Evolutionary conservation across 805 yeast species (phyloP).

Genomic region (Wickerhamomyces silvicola): DNA sequence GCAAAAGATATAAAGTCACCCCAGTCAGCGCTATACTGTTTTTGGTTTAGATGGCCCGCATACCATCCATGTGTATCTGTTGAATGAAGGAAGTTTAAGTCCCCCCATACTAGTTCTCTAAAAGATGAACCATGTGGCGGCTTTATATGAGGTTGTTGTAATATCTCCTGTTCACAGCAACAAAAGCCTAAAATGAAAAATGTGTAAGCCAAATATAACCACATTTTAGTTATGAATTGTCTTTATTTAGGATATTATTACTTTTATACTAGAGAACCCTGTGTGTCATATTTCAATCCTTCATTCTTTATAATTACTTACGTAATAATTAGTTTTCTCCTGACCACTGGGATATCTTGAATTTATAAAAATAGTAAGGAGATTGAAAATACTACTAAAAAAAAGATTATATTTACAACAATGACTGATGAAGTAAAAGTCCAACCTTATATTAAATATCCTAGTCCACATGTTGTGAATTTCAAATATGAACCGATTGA

Average conservation of each 20-base stretch:
- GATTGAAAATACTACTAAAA: too few species aligned
- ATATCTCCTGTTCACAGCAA: slow-evolving; percentile 12
- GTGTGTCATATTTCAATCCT: too few species aligned
- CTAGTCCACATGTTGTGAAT: slow-evolving; percentile 15
- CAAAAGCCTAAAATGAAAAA: not conserved
- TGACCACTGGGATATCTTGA: too few species aligned
- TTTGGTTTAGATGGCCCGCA: slow-evolving; percentile 80
- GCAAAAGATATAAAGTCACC: slow-evolving; percentile 81
- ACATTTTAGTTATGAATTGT: too few species aligned
- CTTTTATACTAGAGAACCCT: not conserved
- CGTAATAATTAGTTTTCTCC: too few species aligned
- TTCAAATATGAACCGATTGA: slow-evolving; percentile 51
- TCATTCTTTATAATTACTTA: too few species aligned
- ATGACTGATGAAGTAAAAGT: too few species aligned
- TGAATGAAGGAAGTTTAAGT: slow-evolving; percentile 82
- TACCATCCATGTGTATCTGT: slow-evolving; percentile 98
- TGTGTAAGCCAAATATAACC: too few species aligned
- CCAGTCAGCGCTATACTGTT: slow-evolving; percentile 80
- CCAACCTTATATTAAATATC: slow-evolving; percentile 14
- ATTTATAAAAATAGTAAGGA: too few species aligned
- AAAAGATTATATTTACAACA: too few species aligned
- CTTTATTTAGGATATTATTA: not conserved
- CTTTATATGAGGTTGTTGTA: slow-evolving; percentile 22
- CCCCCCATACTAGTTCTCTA: slow-evolving; percentile 60
- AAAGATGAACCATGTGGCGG: slow-evolving; percentile 30